Evolutionary conservation across 495 filamentous ascomycete species (phyloP).

Genomic region (Annulohypoxylon stygium): DNA sequence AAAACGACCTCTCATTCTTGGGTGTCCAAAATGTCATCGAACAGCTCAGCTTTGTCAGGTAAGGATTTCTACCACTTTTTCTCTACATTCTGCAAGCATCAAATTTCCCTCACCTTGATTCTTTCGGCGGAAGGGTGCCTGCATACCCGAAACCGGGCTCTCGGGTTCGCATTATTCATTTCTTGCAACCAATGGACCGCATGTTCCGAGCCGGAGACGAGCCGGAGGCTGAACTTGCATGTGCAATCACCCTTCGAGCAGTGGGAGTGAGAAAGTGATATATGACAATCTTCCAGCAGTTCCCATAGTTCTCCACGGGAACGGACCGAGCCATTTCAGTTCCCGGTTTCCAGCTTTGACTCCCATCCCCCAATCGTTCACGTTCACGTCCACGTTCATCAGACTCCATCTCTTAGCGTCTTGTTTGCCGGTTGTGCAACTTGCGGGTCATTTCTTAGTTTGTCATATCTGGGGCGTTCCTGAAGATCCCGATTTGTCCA

Average conservation of each 20-base stretch:
- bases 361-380: conserved; percentile 6
- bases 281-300: conserved; percentile 16
- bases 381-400: background rate
- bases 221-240: conserved; percentile 43
- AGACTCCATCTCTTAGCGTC: conserved; percentile 12
- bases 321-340: conserved; percentile 16
- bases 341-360: background rate
- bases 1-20: conserved; percentile 54
- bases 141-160: conserved; percentile 35
- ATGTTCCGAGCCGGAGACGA: conserved; percentile 25
- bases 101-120: conserved; percentile 12
- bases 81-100: conserved; percentile 6
- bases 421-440: conserved; percentile 32
- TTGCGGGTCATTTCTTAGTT: conserved; percentile 19
- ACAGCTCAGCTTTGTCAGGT: conserved; percentile 64
- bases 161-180: conserved; percentile 26
- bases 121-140: conserved; percentile 26
- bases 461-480: conserved; percentile 32
- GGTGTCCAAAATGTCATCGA: conserved; percentile 57
- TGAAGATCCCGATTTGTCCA: conserved; percentile 41
- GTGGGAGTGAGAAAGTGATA: conserved; percentile 34
- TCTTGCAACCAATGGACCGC: conserved; percentile 29
- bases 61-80: conserved; percentile 42
- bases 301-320: conserved; percentile 24
- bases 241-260: conserved; percentile 46